Base-by-base conservation (phyloP, 2,329 filamentous ascomycete species). In the Colletotrichum theobromicola region DNA sequence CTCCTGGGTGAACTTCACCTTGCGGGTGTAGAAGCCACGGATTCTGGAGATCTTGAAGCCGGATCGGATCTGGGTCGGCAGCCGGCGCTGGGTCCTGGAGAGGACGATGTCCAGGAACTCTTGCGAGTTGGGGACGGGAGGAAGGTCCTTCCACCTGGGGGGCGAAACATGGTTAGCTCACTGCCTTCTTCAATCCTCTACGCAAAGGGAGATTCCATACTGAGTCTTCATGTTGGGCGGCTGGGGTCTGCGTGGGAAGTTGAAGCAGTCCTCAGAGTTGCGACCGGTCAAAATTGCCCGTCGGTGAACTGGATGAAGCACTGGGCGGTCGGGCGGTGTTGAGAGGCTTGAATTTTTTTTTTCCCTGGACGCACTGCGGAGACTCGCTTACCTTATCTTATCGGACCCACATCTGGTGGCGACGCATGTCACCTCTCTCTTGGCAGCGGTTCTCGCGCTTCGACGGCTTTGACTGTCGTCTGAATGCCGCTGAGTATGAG, bases 31-130 rank as follows among this genome's bases (percentile, higher is more conserved):
- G 37, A 75, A 75, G 50, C 73, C 73, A 34, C 73, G 63, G 37
- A 98, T 97, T 89, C 95, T 92, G 81, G 91, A 93, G 83, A 98
- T 97, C 86, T 97, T 94, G 90, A 99, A 99, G 74, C 97, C 97
- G 53, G 96, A 92, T 81, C 97, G 92, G 83, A 99, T 98, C 88
- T 98, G 95, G 63, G 95, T 99, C 16, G 97, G 97, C 77, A 99
- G 89, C 76, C 96, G 93, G 82, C 96, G 91, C 89, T 98, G 96
- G 6, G 95, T 98, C 79, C 97, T 90, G 82, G 94, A 97, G 81
- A 99, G 91, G 78, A 98, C 96, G 84, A 99, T 98, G 86, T 99
- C 97, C 80, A 99, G 90, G 82, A 99, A 98, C 87, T 99, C 97
- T 88, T 97, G 94, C 84, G 93, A 93, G 81, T 94, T 97, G 73